A percentile compares a stretch with the other conserved stretches of the same genome.
Conservation (phyloP, 2,329 filamentous ascomycete species). For the Diplodia intermedia region DNA sequence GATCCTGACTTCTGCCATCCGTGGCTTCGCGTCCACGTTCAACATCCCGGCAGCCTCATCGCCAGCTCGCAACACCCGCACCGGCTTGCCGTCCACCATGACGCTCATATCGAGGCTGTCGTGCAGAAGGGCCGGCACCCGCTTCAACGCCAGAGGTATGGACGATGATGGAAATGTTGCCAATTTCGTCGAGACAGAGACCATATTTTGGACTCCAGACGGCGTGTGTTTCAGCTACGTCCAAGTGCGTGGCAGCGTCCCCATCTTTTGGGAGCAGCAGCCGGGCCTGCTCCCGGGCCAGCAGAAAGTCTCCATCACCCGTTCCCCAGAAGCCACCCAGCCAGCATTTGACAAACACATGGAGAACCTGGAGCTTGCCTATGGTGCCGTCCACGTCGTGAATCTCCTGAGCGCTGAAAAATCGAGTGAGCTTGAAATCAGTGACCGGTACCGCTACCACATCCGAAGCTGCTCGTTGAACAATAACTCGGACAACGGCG, state of each 20-base stretch:
- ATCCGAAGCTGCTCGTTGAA: conserved; percentile 77
- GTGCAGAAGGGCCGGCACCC: conserved; percentile 86
- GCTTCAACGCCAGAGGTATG: conserved; percentile 96
- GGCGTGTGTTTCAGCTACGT: conserved; percentile 88
- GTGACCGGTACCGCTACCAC: conserved; percentile 78
- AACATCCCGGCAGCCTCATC: conserved; percentile 79
- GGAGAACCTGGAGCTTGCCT: conserved; percentile 80
- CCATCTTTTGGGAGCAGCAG: conserved; percentile 96
- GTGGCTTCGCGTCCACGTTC: conserved; percentile 88
- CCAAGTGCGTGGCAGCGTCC: conserved; percentile 90
- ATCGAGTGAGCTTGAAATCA: conserved; percentile 83
- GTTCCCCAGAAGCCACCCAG: conserved; percentile 88
- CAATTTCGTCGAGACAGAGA: conserved; percentile 99
- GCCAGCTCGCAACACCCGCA: conserved; percentile 69
- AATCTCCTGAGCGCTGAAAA: conserved; percentile 94
- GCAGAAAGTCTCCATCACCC: conserved; percentile 90
- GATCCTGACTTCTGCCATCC: conserved; percentile 90
- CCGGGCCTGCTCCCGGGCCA: conserved; percentile 87
- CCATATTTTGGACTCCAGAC: conserved; percentile 83
- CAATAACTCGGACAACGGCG: conserved; percentile 59
- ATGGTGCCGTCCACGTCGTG: conserved; percentile 89
- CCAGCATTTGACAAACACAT: conserved; percentile 97
- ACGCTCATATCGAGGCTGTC: conserved; percentile 92
- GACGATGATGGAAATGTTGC: conserved; percentile 97
- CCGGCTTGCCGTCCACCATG: conserved; percentile 80